A percentile compares a stretch with the other conserved stretches of the same genome.
phyloP scores from a whole-genome alignment of 2,329 filamentous ascomycete species.

The Myrmaecium sp. region DNA sequence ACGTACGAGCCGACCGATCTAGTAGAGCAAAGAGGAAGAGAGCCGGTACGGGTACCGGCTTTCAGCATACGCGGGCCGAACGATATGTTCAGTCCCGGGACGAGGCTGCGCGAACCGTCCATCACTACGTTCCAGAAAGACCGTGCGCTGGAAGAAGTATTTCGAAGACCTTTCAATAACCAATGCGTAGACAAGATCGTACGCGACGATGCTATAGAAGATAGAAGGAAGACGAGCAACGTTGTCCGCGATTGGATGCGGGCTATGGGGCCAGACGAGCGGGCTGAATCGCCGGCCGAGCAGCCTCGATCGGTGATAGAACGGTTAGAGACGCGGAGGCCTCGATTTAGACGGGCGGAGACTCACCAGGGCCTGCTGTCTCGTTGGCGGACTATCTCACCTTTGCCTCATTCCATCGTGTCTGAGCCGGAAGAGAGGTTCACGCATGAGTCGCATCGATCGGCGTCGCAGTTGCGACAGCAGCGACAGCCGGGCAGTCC shows the following conservation, averaged over 20 bases:
- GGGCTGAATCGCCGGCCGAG: slow-evolving; percentile 38
- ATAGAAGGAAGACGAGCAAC: slow-evolving; percentile 58
- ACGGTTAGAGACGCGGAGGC: slow-evolving; percentile 40
- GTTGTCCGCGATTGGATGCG: slow-evolving; percentile 90
- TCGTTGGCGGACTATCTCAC: no score
- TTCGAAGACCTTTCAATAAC: slow-evolving; percentile 50
- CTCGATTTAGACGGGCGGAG: no score
- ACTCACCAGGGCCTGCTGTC: no score
- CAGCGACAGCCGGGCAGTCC: no score
- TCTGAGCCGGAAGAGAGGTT: no score
- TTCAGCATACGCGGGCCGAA: slow-evolving; percentile 20
- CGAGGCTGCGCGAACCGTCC: slow-evolving; percentile 64
- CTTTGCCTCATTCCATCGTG: no score
- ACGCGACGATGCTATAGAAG: slow-evolving; percentile 20
- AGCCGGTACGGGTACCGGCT: slow-evolving; percentile 34
- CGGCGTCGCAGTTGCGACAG: no score
- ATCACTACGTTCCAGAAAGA: slow-evolving; percentile 82
- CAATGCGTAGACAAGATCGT: slow-evolving; percentile 20
- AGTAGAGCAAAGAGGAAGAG: slow-evolving; percentile 51
- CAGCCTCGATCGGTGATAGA: slow-evolving; percentile 42
- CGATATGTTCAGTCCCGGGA: slow-evolving; percentile 54
- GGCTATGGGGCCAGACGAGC: slow-evolving; percentile 37
- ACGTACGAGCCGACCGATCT: slow-evolving; percentile 75
- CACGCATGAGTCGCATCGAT: no score
- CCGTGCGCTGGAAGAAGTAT: slow-evolving; percentile 78